Percentiles rank a stretch among this genome's conserved stretches.
These are phyloP conservation scores for Citrullus amarus DNA, from an alignment of 306 rosid species.

Conservation along the genomic window DNA sequence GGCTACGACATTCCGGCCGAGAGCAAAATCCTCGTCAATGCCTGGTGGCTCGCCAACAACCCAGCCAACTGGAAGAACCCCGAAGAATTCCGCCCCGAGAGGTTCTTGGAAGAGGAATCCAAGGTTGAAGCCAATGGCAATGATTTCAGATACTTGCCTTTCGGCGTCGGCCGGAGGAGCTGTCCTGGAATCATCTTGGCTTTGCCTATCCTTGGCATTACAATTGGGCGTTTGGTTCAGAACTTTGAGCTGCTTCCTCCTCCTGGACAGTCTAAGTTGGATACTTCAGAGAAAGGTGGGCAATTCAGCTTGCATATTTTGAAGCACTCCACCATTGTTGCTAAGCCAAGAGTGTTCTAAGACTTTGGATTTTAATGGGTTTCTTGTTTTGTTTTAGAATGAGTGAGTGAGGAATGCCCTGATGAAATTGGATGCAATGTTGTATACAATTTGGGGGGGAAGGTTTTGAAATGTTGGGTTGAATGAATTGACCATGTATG, in stretches of 20 bases:
- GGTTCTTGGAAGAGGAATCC: slow-evolving; percentile 73
- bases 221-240: slow-evolving; percentile 71
- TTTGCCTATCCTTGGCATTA: slow-evolving; percentile 70
- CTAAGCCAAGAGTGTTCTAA: slow-evolving; percentile 41
- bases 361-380: neutral
- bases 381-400: neutral
- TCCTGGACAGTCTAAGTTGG: slow-evolving; percentile 60
- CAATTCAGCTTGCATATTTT: slow-evolving; percentile 84
- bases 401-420: neutral
- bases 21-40: slow-evolving; percentile 78
- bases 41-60: slow-evolving; percentile 89
- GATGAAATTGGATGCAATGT: neutral
- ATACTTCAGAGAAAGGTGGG: slow-evolving; percentile 75
- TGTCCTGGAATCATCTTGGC: slow-evolving; percentile 90
- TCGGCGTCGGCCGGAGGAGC: slow-evolving; percentile 78
- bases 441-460: neutral
- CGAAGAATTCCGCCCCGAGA: slow-evolving; percentile 71
- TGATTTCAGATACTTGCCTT: slow-evolving; percentile 75
- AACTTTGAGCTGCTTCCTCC: slow-evolving; percentile 81
- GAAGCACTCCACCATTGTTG: slow-evolving; percentile 73
- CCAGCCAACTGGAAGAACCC: slow-evolving; percentile 76
- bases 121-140: slow-evolving; percentile 90
- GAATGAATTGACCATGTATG: neutral
- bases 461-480: neutral
- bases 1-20: slow-evolving; percentile 72